Conservation (phyloP, 768 basidiomycete genomes). For the Podaxis sp. region DNA sequence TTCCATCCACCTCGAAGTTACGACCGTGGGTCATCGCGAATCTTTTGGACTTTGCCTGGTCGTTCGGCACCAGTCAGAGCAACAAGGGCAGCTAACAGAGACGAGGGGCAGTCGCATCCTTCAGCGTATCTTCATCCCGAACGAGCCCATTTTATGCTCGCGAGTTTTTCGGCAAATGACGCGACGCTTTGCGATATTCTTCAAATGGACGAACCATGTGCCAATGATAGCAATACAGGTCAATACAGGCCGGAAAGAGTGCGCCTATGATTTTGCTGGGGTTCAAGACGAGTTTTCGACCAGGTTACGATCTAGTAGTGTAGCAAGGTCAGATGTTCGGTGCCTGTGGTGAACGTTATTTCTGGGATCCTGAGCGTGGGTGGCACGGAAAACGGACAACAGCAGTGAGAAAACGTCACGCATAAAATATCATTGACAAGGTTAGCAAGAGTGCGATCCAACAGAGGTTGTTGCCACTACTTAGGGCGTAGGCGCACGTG, state of each 20-base stretch:
- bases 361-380: neutral
- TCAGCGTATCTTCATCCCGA: neutral
- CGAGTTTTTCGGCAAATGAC: slow-evolving; percentile 2
- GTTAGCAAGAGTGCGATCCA: neutral
- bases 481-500: neutral
- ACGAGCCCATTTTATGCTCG: neutral
- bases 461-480: neutral
- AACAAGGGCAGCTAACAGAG: neutral
- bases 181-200: neutral
- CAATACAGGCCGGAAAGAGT: neutral
- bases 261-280: neutral
- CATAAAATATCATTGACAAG: no score
- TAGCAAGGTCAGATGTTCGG: slow-evolving; percentile 2
- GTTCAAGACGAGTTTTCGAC: neutral
- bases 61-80: neutral
- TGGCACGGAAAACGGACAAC: neutral
- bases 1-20: slow-evolving; percentile 42
- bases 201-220: neutral
- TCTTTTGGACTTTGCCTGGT: slow-evolving; percentile 20
- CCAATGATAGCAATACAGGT: neutral
- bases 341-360: neutral
- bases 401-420: neutral
- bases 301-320: neutral
- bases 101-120: neutral
- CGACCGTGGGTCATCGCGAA: slow-evolving; percentile 40